These are phyloP conservation scores for Amylostereum areolatum DNA, from an alignment of 1,284 basidiomycete genomes.

Conservation along the genomic window DNA sequence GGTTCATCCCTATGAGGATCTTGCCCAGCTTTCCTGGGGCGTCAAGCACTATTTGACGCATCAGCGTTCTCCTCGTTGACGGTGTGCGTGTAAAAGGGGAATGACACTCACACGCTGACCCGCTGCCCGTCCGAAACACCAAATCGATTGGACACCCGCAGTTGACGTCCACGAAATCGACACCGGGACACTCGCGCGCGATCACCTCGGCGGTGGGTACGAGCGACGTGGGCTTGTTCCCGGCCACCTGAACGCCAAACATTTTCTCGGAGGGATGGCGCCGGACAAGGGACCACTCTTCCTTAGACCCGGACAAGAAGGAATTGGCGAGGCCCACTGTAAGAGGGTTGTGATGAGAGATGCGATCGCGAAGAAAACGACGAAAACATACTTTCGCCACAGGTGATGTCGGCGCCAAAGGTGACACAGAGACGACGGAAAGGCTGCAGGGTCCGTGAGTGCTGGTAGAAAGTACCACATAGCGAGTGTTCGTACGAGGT, in stretches of 20 bases:
- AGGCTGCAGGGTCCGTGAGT: conserved; percentile 47
- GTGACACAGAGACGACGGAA: conserved; percentile 87
- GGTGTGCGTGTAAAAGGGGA: background rate
- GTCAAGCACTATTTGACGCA: conserved; percentile 64
- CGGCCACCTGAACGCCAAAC: conserved; percentile 90
- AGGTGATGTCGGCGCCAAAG: conserved; percentile 92
- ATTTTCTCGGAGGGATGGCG: conserved; percentile 82
- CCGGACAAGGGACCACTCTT: conserved; percentile 88
- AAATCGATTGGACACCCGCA: conserved; percentile 97
- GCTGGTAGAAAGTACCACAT: background rate
- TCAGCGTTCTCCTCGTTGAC: background rate
- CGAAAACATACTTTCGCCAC: conserved; percentile 73
- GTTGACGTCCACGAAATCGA: conserved; percentile 95
- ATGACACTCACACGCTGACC: conserved; percentile 65
- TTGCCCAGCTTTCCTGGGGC: conserved; percentile 77
- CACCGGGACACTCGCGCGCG: conserved; percentile 56
- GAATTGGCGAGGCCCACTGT: conserved; percentile 80
- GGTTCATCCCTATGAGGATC: conserved; percentile 89
- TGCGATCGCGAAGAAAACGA: conserved; percentile 1
- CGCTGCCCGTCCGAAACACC: conserved; percentile 88
- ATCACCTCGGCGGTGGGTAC: conserved; percentile 85
- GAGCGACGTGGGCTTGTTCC: conserved; percentile 70
- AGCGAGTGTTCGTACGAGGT: conserved; percentile 54
- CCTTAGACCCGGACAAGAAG: conserved; percentile 76
- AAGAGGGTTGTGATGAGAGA: background rate